A percentile compares a stretch with the other conserved stretches of the same genome.
phyloP scores from a whole-genome alignment of 2,329 filamentous ascomycete genomes.

The Cytospora leucostoma region DNA sequence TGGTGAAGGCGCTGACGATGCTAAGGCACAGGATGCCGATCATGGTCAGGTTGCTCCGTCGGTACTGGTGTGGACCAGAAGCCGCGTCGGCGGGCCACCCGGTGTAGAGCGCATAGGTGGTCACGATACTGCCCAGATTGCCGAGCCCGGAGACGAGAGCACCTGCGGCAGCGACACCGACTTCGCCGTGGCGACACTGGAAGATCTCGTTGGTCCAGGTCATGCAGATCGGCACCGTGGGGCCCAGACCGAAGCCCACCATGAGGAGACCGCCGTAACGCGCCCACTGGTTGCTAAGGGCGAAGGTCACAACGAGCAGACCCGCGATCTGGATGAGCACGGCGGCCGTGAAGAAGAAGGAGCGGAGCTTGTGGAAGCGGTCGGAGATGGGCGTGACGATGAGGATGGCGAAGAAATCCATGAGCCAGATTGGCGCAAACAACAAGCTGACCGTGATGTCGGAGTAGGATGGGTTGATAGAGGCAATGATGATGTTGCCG shows the following conservation, averaged over 20 bases:
- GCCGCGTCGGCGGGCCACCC: constrained; percentile 78
- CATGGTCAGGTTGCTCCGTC: constrained; percentile 85
- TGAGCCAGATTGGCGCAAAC: constrained; percentile 91
- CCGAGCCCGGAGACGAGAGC: constrained; percentile 85
- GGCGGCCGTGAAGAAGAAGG: constrained; percentile 77
- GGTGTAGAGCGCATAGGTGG: constrained; percentile 85
- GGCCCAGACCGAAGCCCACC: constrained; percentile 86
- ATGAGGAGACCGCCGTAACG: constrained; percentile 87
- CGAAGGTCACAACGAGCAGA: constrained; percentile 77
- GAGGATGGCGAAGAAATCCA: constrained; percentile 86
- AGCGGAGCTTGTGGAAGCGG: constrained; percentile 78
- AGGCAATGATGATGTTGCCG: constrained; percentile 80
- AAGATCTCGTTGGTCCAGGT: constrained; percentile 91
- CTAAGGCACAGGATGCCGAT: constrained; percentile 80
- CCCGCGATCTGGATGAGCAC: constrained; percentile 79
- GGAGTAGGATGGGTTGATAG: constrained; percentile 73
- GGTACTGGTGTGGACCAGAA: constrained; percentile 70
- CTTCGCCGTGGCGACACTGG: constrained; percentile 84
- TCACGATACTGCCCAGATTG: constrained; percentile 82
- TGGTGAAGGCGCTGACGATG: constrained; percentile 69
- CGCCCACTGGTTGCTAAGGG: constrained; percentile 71
- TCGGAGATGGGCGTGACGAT: constrained; percentile 84
- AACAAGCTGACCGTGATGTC: constrained; percentile 77
- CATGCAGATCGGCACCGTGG: constrained; percentile 92
- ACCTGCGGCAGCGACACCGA: constrained; percentile 83